Evolutionary conservation across 1,284 basidiomycete genomes (phyloP).

Genomic region (Cutaneotrichosporon dermatis): DNA sequence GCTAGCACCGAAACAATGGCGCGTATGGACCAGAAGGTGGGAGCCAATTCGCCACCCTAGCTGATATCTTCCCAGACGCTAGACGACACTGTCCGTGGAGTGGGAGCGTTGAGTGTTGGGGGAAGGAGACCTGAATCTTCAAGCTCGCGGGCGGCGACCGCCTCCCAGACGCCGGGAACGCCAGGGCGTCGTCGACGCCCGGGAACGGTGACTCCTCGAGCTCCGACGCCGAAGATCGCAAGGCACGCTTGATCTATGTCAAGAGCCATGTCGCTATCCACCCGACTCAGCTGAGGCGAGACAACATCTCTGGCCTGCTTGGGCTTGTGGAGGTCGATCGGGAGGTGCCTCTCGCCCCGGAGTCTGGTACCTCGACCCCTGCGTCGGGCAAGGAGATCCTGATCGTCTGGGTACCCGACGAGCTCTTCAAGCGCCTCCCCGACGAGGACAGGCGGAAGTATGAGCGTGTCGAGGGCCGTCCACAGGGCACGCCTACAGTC

Average conservation of each 20-base stretch:
- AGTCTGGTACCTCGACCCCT: background rate
- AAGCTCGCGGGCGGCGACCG: background rate
- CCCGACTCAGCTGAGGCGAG: slow-evolving; percentile 81
- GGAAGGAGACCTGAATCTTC: background rate
- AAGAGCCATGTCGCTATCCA: slow-evolving; percentile 93
- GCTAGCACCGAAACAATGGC: background rate
- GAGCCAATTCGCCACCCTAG: background rate
- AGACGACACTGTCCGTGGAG: background rate
- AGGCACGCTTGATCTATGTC: slow-evolving; percentile 63
- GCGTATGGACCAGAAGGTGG: background rate
- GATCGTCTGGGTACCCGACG: slow-evolving; percentile 47
- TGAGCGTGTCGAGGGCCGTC: slow-evolving; percentile 30
- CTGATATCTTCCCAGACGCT: background rate
- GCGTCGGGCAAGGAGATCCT: slow-evolving; percentile 29
- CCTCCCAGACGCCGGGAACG: background rate
- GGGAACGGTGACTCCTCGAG: background rate
- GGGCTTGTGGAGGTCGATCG: slow-evolving; percentile 66
- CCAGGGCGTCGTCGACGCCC: background rate
- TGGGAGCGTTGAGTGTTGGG: background rate
- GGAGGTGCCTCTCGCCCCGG: slow-evolving; percentile 11
- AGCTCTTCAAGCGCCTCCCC: slow-evolving; percentile 41
- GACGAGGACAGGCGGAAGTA: slow-evolving; percentile 41
- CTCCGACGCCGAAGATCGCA: slow-evolving; percentile 13
- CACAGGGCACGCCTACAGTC: slow-evolving; percentile 17
- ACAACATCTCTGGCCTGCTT: slow-evolving; percentile 90